Percentiles rank a stretch among this genome's conserved stretches.
phyloP scores from a whole-genome alignment of 768 basidiomycete species.

The Dendrothele bispora region DNA sequence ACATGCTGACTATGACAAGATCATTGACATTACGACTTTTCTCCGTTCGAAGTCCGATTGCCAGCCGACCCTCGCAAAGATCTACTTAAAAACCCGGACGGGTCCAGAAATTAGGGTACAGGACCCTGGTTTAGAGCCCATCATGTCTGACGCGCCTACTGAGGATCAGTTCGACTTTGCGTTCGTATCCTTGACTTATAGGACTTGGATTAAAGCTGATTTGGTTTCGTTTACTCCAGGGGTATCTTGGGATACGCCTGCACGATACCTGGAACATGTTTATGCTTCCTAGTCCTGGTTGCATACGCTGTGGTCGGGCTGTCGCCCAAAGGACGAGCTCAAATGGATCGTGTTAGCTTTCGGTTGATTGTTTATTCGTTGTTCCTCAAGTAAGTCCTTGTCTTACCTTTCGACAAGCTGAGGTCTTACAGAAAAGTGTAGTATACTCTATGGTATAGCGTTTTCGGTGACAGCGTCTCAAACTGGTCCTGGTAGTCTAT shows the following conservation, averaged over 20 bases:
- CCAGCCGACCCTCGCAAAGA: too few relatives aligned
- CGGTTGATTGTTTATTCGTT: slow-evolving; percentile 19
- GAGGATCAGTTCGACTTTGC: not conserved
- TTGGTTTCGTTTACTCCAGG: not conserved
- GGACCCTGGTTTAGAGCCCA: too few relatives aligned
- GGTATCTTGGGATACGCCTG: not conserved
- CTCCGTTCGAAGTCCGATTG: too few relatives aligned
- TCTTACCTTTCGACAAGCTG: not conserved
- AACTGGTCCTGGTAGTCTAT: slow-evolving; percentile 8
- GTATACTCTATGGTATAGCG: slow-evolving; percentile 21
- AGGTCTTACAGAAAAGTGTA: slow-evolving; percentile 7
- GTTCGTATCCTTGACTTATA: too few relatives aligned
- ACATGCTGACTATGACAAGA: too few relatives aligned
- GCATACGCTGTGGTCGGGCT: slow-evolving; percentile 13
- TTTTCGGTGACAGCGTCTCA: slow-evolving; percentile 13
- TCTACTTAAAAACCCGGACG: too few relatives aligned
- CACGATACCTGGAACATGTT: slow-evolving; percentile 15
- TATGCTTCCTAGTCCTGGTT: slow-evolving; percentile 16
- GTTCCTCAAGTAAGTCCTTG: slow-evolving; percentile 16
- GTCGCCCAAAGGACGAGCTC: slow-evolving; percentile 4
- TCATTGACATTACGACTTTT: too few relatives aligned
- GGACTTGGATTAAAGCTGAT: not conserved
- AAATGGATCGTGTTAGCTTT: slow-evolving; percentile 24
- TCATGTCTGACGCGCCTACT: too few relatives aligned
- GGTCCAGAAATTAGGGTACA: too few relatives aligned